phyloP scores from a whole-genome alignment of 768 basidiomycete species.

The Megacollybia marginata region DNA sequence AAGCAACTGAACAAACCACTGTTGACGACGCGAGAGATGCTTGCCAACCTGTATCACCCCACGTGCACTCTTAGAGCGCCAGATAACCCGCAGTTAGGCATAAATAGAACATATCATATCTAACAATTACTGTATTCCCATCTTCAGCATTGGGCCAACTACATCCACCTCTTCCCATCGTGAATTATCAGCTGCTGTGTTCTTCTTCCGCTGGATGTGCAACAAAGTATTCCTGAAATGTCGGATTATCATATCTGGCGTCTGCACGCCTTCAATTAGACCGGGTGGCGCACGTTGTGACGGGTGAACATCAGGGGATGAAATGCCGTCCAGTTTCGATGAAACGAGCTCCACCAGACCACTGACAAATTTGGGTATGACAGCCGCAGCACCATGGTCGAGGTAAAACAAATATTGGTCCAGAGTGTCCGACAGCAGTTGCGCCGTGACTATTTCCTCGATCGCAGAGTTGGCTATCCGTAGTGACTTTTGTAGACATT shows the following conservation, averaged over 20 bases:
- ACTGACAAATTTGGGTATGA: slow-evolving; percentile 94
- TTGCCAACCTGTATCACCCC: too few species aligned
- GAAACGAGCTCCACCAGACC: slow-evolving; percentile 94
- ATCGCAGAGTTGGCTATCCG: slow-evolving; percentile 95
- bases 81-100: too few species aligned
- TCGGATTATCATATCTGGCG: slow-evolving; percentile 87
- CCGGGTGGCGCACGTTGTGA: slow-evolving; percentile 84
- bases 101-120: too few species aligned
- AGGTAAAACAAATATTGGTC: slow-evolving; percentile 96
- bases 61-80: too few species aligned
- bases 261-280: slow-evolving; percentile 85
- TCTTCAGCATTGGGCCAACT: slow-evolving; percentile 82
- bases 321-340: slow-evolving; percentile 86
- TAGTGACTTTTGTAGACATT: slow-evolving; percentile 94
- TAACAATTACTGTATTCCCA: slow-evolving; percentile 51
- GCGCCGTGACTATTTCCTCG: slow-evolving; percentile 94
- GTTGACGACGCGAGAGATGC: too few species aligned
- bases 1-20: too few species aligned
- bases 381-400: slow-evolving; percentile 87
- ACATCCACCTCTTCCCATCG: slow-evolving; percentile 88
- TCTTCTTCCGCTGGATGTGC: slow-evolving; percentile 78
- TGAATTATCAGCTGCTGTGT: slow-evolving; percentile 35
- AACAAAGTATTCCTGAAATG: slow-evolving; percentile 90
- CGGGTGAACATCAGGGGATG: slow-evolving; percentile 82
- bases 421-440: slow-evolving; percentile 92